Percentiles rank a stretch among this genome's conserved stretches.
phyloP scores from a whole-genome alignment of 495 filamentous ascomycete genomes.

The Entonaema liquescens region DNA sequence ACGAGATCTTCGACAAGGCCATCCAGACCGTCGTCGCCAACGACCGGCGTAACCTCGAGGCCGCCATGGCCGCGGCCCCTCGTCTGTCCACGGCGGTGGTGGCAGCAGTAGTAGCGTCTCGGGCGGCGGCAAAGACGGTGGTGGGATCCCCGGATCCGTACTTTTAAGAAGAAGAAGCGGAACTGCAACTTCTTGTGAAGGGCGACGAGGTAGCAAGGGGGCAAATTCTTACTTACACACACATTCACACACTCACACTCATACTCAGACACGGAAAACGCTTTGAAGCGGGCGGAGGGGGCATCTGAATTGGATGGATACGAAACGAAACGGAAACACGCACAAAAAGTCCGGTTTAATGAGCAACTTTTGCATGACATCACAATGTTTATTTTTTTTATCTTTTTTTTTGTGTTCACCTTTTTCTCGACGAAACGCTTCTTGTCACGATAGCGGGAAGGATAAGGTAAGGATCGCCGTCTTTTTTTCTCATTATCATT shows the following conservation, averaged over 20 bases:
- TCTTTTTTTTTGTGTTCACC: not conserved
- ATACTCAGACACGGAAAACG: too few species aligned
- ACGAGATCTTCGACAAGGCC: conserved; percentile 91
- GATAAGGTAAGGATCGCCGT: conserved; percentile 13
- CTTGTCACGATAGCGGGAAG: conserved; percentile 35
- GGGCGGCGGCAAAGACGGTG: conserved; percentile 35
- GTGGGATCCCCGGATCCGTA: conserved; percentile 46
- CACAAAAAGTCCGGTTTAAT: conserved; percentile 20
- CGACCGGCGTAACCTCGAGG: conserved; percentile 61
- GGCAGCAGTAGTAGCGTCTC: conserved; percentile 14
- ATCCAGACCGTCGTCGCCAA: conserved; percentile 86
- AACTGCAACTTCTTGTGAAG: conserved; percentile 75
- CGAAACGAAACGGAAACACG: not conserved
- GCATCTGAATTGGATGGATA: not conserved
- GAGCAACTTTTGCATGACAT: conserved; percentile 45
- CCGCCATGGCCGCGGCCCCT: conserved; percentile 44
- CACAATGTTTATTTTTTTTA: conserved; percentile 12
- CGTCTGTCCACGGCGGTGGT: conserved; percentile 4
- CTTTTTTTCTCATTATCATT: not conserved
- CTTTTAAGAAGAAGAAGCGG: conserved; percentile 68
- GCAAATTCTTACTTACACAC: not conserved
- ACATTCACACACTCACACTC: too few species aligned
- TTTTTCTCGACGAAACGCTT: conserved; percentile 37
- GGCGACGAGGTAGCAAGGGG: conserved; percentile 12
- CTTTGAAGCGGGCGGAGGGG: too few species aligned